Conservation (phyloP, 495 filamentous ascomycete species). For the Xanthoparmelia taractica region DNA sequence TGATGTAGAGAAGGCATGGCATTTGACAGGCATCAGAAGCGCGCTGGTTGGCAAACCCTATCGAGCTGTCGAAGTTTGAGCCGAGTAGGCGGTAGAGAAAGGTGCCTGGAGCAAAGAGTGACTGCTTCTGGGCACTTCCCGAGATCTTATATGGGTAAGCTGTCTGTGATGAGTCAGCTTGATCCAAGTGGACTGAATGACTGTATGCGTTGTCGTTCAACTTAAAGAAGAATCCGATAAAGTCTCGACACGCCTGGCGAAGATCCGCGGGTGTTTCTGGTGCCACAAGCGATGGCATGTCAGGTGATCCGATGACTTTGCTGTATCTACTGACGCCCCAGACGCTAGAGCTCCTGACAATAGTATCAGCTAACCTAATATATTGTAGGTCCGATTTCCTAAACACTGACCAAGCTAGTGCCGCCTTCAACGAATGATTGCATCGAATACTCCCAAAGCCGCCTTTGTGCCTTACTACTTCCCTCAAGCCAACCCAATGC, state of each 20-base stretch:
- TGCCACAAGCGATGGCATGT: neutral
- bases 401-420: neutral
- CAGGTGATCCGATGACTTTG: neutral
- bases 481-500: neutral
- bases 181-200: neutral
- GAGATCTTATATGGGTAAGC: neutral
- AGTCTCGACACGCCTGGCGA: neutral
- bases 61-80: neutral
- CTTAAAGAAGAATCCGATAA: neutral
- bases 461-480: neutral
- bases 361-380: neutral
- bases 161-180: neutral
- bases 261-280: neutral
- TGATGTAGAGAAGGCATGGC: neutral
- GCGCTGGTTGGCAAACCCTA: neutral
- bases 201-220: neutral
- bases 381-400: neutral
- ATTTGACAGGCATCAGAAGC: neutral
- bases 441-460: neutral
- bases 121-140: neutral
- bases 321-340: neutral
- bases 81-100: neutral
- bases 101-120: neutral
- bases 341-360: neutral
- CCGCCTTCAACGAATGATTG: neutral